A percentile compares a stretch with the other conserved stretches of the same genome.
Evolutionary conservation across 2,329 filamentous ascomycete species (phyloP).

Genomic region (Mariannaea elegans): DNA sequence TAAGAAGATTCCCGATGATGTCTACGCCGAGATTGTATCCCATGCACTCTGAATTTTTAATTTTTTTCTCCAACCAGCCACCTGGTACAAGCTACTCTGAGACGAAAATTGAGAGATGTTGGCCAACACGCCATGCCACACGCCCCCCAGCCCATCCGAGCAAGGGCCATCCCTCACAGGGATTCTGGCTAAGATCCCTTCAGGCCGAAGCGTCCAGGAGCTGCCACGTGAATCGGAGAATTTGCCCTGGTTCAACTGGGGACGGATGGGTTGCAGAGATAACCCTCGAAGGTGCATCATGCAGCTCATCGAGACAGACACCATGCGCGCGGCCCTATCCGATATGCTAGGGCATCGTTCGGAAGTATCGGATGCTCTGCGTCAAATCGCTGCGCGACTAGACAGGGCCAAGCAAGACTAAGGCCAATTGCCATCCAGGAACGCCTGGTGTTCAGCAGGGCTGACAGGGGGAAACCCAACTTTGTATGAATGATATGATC

Average conservation of each 20-base stretch:
- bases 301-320: constrained; percentile 3
- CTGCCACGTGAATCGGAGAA: constrained; percentile 26
- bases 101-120: not conserved
- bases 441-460: not conserved
- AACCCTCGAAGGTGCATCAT: constrained; percentile 10
- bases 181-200: constrained; percentile 12
- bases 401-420: not conserved
- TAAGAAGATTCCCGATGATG: constrained; percentile 86
- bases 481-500: not conserved
- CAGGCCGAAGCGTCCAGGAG: constrained; percentile 21
- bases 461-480: not conserved
- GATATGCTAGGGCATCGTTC: constrained; percentile 2
- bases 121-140: not conserved
- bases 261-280: not conserved
- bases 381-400: constrained; percentile 1
- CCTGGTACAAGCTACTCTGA: not conserved
- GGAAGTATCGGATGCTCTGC: constrained; percentile 17
- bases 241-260: constrained; percentile 13
- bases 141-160: constrained; percentile 8
- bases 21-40: constrained; percentile 88
- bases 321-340: constrained; percentile 8
- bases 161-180: not conserved
- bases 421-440: constrained; percentile 1
- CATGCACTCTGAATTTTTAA: constrained; percentile 86
- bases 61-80: not conserved